Evolutionary conservation across 1,284 basidiomycete species (phyloP).

Genomic region (Cutaneotrichosporon sp.): DNA sequence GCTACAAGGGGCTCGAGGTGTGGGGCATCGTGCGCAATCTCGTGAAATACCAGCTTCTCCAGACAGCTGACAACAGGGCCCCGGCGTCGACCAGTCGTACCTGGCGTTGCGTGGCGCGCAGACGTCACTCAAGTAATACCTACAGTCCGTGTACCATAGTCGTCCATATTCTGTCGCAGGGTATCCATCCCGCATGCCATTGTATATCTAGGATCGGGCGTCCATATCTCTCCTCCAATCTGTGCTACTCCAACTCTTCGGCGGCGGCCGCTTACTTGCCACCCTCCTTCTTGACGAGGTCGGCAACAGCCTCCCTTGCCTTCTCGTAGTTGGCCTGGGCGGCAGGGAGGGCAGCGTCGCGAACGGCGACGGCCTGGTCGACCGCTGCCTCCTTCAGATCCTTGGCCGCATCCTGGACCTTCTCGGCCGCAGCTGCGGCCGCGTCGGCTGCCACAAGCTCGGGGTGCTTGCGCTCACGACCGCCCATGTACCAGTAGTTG

Average conservation of each 20-base stretch:
- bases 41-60: constrained; percentile 33
- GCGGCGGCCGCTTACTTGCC: constrained; percentile 9
- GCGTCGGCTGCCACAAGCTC: constrained; percentile 26
- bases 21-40: constrained; percentile 51
- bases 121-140: constrained; percentile 44
- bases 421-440: constrained; percentile 12
- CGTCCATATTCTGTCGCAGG: constrained; percentile 1
- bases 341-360: constrained; percentile 20
- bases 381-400: constrained; percentile 9
- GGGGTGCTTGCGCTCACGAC: constrained; percentile 46
- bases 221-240: background rate
- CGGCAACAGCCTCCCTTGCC: constrained; percentile 29
- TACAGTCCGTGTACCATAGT: background rate
- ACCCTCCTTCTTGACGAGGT: constrained; percentile 6
- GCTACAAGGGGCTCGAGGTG: constrained; percentile 53
- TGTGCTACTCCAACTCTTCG: background rate
- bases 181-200: constrained; percentile 10
- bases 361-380: constrained; percentile 22
- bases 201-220: constrained; percentile 8
- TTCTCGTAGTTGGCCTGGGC: constrained; percentile 26
- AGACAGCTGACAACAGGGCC: constrained; percentile 36
- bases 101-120: constrained; percentile 49
- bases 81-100: constrained; percentile 52
- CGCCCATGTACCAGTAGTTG: constrained; percentile 71
- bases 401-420: constrained; percentile 14